Percentiles rank a stretch among this genome's conserved stretches.
Conservation (phyloP, 106 monocot species). For the Dioscorea zingiberensis region DNA sequence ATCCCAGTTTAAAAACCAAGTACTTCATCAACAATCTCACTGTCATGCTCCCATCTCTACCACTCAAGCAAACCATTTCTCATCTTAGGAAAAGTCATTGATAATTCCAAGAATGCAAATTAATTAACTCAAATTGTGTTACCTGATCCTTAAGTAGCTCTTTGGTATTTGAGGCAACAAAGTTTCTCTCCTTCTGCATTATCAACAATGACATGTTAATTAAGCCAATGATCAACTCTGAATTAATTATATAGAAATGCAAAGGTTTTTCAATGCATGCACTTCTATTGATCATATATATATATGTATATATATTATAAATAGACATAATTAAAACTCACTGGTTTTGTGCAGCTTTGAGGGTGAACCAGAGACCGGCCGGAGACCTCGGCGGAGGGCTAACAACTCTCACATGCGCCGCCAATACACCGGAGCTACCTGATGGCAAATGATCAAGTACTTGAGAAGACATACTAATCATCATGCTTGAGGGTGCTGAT, state of each 20-base stretch:
- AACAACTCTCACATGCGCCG: conserved; percentile 1
- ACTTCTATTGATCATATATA: not conserved
- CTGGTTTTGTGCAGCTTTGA: conserved; percentile 15
- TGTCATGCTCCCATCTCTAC: conserved; percentile 70
- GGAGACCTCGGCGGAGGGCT: conserved; percentile 6
- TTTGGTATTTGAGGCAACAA: conserved; percentile 19
- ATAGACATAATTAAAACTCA: conserved; percentile 6
- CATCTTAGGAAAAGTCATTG: no score
- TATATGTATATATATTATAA: not conserved
- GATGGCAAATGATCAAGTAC: not conserved
- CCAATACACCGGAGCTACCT: not conserved
- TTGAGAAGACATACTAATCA: not conserved
- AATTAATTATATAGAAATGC: no score
- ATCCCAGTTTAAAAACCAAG: conserved; percentile 50
- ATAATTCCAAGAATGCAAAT: not conserved
- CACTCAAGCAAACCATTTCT: not conserved
- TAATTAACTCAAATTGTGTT: not conserved
- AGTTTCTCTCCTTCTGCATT: conserved; percentile 10
- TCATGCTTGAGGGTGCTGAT: not conserved
- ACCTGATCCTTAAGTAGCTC: conserved; percentile 21
- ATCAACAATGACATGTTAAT: no score
- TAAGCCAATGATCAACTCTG: no score
- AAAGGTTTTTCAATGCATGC: not conserved
- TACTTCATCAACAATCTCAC: conserved; percentile 66
- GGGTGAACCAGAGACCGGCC: conserved; percentile 17